Evolutionary conservation across 2,329 filamentous ascomycete genomes (phyloP).

Genomic region (Fusarium gaditjirri): DNA sequence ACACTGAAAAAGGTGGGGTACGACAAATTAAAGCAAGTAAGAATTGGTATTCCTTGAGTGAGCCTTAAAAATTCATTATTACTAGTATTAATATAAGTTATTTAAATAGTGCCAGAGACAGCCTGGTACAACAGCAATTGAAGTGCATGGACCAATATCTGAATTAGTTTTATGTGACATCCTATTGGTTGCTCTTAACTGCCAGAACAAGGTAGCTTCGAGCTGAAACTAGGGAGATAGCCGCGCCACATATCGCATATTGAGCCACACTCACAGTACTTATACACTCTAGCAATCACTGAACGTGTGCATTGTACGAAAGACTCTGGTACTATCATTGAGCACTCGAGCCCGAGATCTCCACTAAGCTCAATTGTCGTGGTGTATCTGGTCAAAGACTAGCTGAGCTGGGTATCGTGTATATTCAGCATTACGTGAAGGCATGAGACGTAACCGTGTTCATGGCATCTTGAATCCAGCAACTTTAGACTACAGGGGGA

Average conservation of each 20-base stretch:
- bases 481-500: not conserved
- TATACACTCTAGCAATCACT: not conserved
- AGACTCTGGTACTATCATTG: not conserved
- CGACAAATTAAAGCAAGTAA: not conserved
- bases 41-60: not conserved
- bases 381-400: not conserved
- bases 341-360: not conserved
- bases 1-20: not conserved
- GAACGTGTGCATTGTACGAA: not conserved
- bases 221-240: not conserved
- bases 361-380: not conserved
- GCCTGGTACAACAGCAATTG: not conserved
- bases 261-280: not conserved
- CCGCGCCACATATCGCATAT: not conserved
- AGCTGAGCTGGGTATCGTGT: not conserved
- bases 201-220: not conserved
- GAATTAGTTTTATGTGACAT: not conserved
- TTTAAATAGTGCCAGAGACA: not conserved
- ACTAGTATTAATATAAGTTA: not conserved
- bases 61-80: too few relatives aligned
- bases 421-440: not conserved
- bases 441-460: not conserved
- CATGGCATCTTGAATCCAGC: not conserved
- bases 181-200: not conserved
- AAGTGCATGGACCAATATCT: not conserved